Conservation (phyloP, 1,284 basidiomycete genomes). For the Macrocybe sp. region DNA sequence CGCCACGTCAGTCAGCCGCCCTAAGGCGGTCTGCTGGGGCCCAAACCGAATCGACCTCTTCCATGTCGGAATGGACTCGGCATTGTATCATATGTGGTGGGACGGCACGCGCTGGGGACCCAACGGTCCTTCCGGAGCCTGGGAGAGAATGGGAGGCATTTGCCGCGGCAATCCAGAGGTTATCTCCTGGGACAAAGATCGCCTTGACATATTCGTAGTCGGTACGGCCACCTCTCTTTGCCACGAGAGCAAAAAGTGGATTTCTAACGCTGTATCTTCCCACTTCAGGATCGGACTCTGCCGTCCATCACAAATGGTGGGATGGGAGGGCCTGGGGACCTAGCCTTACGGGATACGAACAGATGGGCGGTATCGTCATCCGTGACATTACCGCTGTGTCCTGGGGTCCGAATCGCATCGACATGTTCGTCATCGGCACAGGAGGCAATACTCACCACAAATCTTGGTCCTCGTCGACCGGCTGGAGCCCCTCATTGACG, state of each 20-base stretch:
- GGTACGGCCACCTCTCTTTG: not conserved
- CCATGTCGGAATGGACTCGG: not conserved
- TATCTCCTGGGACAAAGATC: not conserved
- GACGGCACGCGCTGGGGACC: not conserved
- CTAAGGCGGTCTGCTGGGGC: constrained; percentile 5
- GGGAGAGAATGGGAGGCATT: not conserved
- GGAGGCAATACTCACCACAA: not conserved
- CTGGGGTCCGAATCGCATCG: not conserved
- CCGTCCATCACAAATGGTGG: not conserved
- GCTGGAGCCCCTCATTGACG: not conserved
- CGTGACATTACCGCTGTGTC: not conserved
- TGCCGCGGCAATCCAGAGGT: not conserved
- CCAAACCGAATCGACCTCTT: not conserved
- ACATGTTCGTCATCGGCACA: constrained; percentile 1
- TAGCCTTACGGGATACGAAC: not conserved
- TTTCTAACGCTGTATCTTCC: too few species aligned
- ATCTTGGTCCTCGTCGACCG: not conserved
- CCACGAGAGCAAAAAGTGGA: too few species aligned
- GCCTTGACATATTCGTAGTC: not conserved
- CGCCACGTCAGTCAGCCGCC: not conserved
- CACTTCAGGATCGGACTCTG: not conserved
- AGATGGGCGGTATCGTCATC: not conserved
- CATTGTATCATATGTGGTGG: not conserved
- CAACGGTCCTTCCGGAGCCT: not conserved
- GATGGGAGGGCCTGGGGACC: not conserved